Evolutionary conservation across 805 yeast species (phyloP).

Genomic region (Saturnispora sanitii): DNA sequence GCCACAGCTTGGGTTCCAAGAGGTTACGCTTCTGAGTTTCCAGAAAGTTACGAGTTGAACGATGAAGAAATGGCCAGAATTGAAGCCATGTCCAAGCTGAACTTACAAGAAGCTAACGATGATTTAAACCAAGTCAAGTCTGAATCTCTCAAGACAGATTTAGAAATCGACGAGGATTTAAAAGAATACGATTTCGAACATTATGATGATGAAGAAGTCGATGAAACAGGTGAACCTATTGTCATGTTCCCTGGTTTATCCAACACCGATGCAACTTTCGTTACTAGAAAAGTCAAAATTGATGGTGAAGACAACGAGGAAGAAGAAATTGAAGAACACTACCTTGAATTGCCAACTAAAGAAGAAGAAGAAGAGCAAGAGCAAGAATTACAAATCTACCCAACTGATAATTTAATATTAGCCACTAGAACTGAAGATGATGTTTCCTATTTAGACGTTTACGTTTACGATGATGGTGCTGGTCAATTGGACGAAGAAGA

Average conservation of each 20-base stretch:
- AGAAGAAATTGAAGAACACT: constrained; percentile 44
- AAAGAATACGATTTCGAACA: constrained; percentile 81
- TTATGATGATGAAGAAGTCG: constrained; percentile 61
- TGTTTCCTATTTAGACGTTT: constrained; percentile 82
- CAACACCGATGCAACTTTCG: constrained; percentile 47
- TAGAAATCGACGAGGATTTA: constrained; percentile 71
- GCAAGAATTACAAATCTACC: constrained; percentile 74
- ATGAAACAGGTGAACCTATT: constrained; percentile 45
- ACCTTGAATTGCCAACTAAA: constrained; percentile 51
- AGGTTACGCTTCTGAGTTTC: constrained; percentile 89
- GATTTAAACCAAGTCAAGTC: constrained; percentile 14
- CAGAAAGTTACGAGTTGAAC: constrained; percentile 76
- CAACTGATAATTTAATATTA: constrained; percentile 81
- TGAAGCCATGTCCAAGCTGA: constrained; percentile 71
- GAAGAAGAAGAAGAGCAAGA: constrained; percentile 67
- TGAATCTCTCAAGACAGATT: constrained; percentile 36
- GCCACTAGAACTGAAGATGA: constrained; percentile 97
- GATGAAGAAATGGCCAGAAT: constrained; percentile 92
- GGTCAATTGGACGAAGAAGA: constrained; percentile 49
- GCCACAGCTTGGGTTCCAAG: constrained; percentile 94
- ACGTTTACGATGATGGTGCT: constrained; percentile 89
- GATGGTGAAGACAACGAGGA: constrained; percentile 35
- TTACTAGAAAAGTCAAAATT: constrained; percentile 33
- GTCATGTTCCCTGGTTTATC: constrained; percentile 66
- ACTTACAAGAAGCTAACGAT: constrained; percentile 61